These are phyloP conservation scores for Pyrus hybrid DNA, from an alignment of 331 rosid genomes.

Conservation along the genomic window DNA sequence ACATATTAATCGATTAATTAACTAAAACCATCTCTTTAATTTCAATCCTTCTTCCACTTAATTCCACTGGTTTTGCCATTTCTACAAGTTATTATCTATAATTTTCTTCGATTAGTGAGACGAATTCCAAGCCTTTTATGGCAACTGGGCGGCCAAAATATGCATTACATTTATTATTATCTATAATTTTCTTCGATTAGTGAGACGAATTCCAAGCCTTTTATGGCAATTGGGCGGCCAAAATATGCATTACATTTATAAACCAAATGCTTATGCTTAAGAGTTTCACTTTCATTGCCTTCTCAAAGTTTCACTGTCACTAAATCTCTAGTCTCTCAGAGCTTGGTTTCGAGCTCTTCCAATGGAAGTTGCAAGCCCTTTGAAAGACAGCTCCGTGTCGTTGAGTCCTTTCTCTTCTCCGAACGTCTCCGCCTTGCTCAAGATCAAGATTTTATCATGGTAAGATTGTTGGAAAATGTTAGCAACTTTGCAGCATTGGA, in stretches of 20 bases:
- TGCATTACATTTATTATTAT: slow-evolving; percentile 4
- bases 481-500: background rate
- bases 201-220: slow-evolving; percentile 16
- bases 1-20: background rate
- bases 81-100: slow-evolving; percentile 9
- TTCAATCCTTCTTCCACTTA: slow-evolving; percentile 15
- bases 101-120: slow-evolving; percentile 16
- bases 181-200: slow-evolving; percentile 8
- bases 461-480: slow-evolving; percentile 12
- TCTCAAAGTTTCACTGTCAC: slow-evolving; percentile 17
- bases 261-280: background rate
- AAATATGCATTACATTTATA: background rate
- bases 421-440: slow-evolving; percentile 70
- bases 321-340: background rate
- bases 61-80: slow-evolving; percentile 16
- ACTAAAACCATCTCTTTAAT: slow-evolving; percentile 26
- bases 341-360: slow-evolving; percentile 14
- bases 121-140: slow-evolving; percentile 16
- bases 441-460: slow-evolving; percentile 81
- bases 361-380: slow-evolving; percentile 51
- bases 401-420: slow-evolving; percentile 82
- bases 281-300: slow-evolving; percentile 9
- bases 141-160: slow-evolving; percentile 5
- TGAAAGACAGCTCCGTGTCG: slow-evolving; percentile 32
- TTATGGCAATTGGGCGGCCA: slow-evolving; percentile 13